These are phyloP conservation scores for Solanum bukasovii DNA, from an alignment of 257 asterid genomes.

Conservation along the genomic window DNA sequence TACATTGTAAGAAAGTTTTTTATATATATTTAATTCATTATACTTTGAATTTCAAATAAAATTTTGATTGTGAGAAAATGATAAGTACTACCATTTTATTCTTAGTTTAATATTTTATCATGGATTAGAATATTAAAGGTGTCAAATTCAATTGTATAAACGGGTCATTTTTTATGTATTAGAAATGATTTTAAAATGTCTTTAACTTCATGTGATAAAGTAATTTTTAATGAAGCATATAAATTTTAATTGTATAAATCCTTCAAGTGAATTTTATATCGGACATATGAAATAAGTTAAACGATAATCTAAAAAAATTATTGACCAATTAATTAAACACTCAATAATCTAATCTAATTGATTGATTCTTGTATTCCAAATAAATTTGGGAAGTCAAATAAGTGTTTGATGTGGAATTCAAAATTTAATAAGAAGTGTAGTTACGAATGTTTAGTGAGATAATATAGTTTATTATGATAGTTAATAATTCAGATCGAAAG, in stretches of 20 bases:
- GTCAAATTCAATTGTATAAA: not conserved
- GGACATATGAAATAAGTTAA: not conserved
- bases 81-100: not conserved
- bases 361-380: not conserved
- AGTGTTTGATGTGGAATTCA: not conserved
- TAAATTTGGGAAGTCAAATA: not conserved
- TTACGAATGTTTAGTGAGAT: not conserved
- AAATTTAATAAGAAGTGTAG: not conserved
- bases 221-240: too few relatives aligned
- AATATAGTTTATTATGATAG: not conserved
- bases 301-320: not conserved
- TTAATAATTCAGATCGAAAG: not conserved
- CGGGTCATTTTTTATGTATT: not conserved
- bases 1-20: not conserved
- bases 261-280: too few relatives aligned
- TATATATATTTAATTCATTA: not conserved
- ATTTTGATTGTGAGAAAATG: rapidly evolving
- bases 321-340: not conserved
- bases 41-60: not conserved
- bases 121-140: not conserved
- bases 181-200: too few relatives aligned
- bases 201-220: not conserved
- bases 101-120: not conserved
- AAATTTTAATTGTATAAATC: too few relatives aligned
- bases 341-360: not conserved